Evolutionary conservation across 75 land plant genomes (phyloP), one percentile per base, ranked within the genome.

Genomic region (Cunninghamia lanceolata): DNA sequence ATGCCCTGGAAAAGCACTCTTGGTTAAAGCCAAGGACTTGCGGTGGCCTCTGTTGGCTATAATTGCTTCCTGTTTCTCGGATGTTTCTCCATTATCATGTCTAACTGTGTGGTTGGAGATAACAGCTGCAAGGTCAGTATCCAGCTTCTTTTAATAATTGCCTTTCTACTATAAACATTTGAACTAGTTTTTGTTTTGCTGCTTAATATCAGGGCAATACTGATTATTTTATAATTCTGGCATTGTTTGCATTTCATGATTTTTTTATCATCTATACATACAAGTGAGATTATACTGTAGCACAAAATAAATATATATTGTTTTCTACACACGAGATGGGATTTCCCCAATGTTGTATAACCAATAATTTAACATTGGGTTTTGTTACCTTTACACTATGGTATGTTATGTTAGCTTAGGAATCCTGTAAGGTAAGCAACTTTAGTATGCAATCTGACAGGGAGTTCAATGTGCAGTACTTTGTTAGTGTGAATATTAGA

Each of bases 71-170:
- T 98, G 99, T 89, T 95, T 95, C 87, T 50, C 91, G 25, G 99
- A 98, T 92, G 97, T 92, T 7, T 90, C 97, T 79, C 88, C 99
- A 54, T 84, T 98, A 59, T 92, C 94, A 53, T 98, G 99, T 93
- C 85, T 98, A 84, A 94, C 99, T 40, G 95, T 94, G 43, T 98
- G 99, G 99, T 91, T 98, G 84, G 99, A 98, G 86, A 93, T 98
- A 15, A 95, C 99, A 82, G 99, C 99, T 74, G 94, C 97, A 86
- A 98, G 97, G 99, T 98, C 39, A 28, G 73, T 16, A n/a, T 16
- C 63, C 13, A 80, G 10, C 4, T 73, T 73, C 75, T 40, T 80
- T n/a, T n/a, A n/a, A 43, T 9, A 25, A 45, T 45, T 45, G n/a
- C 46, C 30, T n/a, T 45, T n/a, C 10, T 80, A 79, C n/a, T 42